phyloP scores from a whole-genome alignment of 805 yeast species.

The Myxozyma sirexii region DNA sequence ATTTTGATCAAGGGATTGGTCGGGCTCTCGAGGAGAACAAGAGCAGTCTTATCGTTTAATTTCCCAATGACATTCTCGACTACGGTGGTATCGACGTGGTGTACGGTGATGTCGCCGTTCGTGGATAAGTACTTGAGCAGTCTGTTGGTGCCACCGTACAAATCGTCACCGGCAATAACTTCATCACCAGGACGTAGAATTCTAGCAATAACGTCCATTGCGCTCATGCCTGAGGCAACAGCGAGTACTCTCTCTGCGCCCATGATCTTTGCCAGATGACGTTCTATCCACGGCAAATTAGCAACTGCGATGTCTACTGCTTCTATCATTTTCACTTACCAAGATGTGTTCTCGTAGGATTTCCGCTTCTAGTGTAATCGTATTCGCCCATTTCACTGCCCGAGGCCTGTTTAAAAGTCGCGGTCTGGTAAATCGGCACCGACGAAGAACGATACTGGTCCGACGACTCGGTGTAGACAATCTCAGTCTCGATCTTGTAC shows the following conservation, averaged over 20 bases:
- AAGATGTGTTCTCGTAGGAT: constrained; percentile 83
- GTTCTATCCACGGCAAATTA: constrained; percentile 47
- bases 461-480: constrained; percentile 59
- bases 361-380: constrained; percentile 89
- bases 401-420: constrained; percentile 86
- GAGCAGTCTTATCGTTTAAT: constrained; percentile 60
- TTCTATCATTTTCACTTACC: constrained; percentile 3
- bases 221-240: constrained; percentile 91
- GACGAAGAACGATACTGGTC: constrained; percentile 81
- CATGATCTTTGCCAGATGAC: constrained; percentile 77
- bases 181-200: constrained; percentile 79
- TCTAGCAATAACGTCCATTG: constrained; percentile 80
- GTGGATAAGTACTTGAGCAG: constrained; percentile 70
- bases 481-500: constrained; percentile 67
- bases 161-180: constrained; percentile 91
- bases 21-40: constrained; percentile 87
- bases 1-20: constrained; percentile 92
- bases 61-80: constrained; percentile 60
- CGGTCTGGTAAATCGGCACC: constrained; percentile 88
- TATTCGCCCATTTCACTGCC: constrained; percentile 76
- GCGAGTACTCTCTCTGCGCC: constrained; percentile 76
- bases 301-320: neutral
- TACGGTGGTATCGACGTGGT: constrained; percentile 81
- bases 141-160: constrained; percentile 93
- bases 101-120: constrained; percentile 65